Evolutionary conservation across 2,329 filamentous ascomycete species (phyloP).

Genomic region (Botryosphaeria dothidea): DNA sequence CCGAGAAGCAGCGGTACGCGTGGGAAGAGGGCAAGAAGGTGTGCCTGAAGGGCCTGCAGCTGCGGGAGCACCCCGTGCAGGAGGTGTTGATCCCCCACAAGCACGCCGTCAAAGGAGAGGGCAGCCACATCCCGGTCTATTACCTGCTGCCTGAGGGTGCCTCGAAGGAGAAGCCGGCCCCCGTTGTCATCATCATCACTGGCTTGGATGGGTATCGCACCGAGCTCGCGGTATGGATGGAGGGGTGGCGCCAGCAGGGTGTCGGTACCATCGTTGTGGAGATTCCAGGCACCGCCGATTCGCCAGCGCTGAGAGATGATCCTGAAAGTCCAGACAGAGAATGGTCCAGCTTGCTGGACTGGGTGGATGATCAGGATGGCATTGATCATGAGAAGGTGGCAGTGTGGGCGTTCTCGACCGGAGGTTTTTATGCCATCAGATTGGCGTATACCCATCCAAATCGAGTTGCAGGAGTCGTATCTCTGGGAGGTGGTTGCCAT

Average conservation of each 20-base stretch:
- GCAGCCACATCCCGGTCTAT: slow-evolving; percentile 62
- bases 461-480: slow-evolving; percentile 53
- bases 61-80: slow-evolving; percentile 54
- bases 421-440: slow-evolving; percentile 60
- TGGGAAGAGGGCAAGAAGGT: slow-evolving; percentile 67
- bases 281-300: slow-evolving; percentile 61
- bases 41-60: slow-evolving; percentile 57
- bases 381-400: slow-evolving; percentile 52
- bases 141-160: slow-evolving; percentile 59
- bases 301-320: slow-evolving; percentile 50
- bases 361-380: slow-evolving; percentile 48
- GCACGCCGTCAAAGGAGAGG: slow-evolving; percentile 53
- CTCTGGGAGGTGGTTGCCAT: slow-evolving; percentile 58
- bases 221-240: slow-evolving; percentile 55
- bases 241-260: slow-evolving; percentile 51
- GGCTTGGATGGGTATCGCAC: slow-evolving; percentile 62
- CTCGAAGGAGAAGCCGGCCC: slow-evolving; percentile 45
- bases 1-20: slow-evolving; percentile 57
- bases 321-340: slow-evolving; percentile 54
- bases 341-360: slow-evolving; percentile 57
- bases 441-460: slow-evolving; percentile 58
- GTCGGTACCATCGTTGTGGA: slow-evolving; percentile 55
- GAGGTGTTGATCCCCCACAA: slow-evolving; percentile 65
- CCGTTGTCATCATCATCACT: slow-evolving; percentile 58
- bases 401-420: slow-evolving; percentile 60